A percentile compares a stretch with the other conserved stretches of the same genome.
Conservation (phyloP, 208 protist species). For the Trypanosoma congolense region DNA sequence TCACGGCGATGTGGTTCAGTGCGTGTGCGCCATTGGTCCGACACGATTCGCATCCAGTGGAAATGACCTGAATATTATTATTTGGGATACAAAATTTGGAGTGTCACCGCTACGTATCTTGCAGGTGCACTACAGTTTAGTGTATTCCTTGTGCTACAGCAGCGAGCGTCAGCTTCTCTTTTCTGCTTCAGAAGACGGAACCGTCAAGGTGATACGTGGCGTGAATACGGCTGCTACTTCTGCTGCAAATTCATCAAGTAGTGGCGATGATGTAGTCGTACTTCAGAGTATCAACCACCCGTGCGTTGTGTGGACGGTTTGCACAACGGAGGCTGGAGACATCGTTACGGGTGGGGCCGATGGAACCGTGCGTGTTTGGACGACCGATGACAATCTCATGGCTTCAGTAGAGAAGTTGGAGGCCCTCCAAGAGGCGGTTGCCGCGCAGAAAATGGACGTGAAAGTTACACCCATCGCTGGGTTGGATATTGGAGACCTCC, state of each 20-base stretch:
- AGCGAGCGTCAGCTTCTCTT: conserved; percentile 46
- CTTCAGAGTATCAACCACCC: conserved; percentile 85
- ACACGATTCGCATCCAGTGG: conserved; percentile 50
- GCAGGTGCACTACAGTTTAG: conserved; percentile 51
- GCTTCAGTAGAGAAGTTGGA: conserved; percentile 62
- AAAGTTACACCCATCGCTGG: conserved; percentile 29
- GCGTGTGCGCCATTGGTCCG: conserved; percentile 43
- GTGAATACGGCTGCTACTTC: not conserved
- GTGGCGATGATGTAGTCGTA: conserved; percentile 16
- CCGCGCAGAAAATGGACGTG: conserved; percentile 60
- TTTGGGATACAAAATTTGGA: conserved; percentile 33
- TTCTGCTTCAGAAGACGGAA: conserved; percentile 83
- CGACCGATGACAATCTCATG: conserved; percentile 38
- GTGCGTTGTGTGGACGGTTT: conserved; percentile 86
- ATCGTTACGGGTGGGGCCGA: conserved; percentile 83
- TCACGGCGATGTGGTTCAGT: conserved; percentile 68
- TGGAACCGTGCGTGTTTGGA: conserved; percentile 87
- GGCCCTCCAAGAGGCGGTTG: conserved; percentile 37
- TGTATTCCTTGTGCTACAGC: conserved; percentile 65
- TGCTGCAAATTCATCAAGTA: not conserved
- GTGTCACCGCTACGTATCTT: conserved; percentile 20
- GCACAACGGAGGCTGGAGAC: conserved; percentile 42
- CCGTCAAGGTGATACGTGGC: conserved; percentile 70
- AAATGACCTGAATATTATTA: conserved; percentile 55
- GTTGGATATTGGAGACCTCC: conserved; percentile 29